Percentiles rank a stretch among this genome's conserved stretches.
phyloP scores from a whole-genome alignment of 129 eudicot genomes.

The Flaveria trinervia region DNA sequence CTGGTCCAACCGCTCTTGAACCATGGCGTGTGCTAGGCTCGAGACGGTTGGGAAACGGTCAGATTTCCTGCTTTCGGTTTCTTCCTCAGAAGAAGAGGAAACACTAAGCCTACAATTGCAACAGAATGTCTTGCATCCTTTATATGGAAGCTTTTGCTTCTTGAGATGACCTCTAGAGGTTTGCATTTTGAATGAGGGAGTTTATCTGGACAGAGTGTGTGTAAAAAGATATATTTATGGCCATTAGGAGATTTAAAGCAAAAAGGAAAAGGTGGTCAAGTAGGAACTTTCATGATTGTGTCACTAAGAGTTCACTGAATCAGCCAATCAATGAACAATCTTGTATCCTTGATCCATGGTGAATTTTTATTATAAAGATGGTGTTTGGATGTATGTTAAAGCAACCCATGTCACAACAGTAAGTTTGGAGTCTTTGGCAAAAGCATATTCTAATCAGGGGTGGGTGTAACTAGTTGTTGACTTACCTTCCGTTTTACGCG shows the following conservation, averaged over 20 bases:
- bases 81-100: constrained; percentile 67
- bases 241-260: constrained; percentile 33
- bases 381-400: constrained; percentile 8
- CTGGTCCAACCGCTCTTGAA: constrained; percentile 76
- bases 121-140: constrained; percentile 72
- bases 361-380: not conserved
- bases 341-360: constrained; percentile 29
- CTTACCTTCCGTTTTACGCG: too few species aligned
- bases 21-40: constrained; percentile 77
- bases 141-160: constrained; percentile 56
- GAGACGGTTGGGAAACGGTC: constrained; percentile 50
- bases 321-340: constrained; percentile 22
- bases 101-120: constrained; percentile 78
- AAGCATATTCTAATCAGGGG: too few species aligned
- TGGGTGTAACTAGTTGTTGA: too few species aligned
- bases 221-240: constrained; percentile 52
- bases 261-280: constrained; percentile 44
- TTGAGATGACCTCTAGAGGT: constrained; percentile 50
- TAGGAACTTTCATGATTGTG: constrained; percentile 63
- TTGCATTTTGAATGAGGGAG: constrained; percentile 45
- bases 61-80: constrained; percentile 50
- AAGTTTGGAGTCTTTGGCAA: not conserved
- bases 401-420: not conserved
- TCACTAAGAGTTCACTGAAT: constrained; percentile 37
- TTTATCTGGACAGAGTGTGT: constrained; percentile 46